These are phyloP conservation scores for Termitomyces sp. DNA, from an alignment of 1,284 basidiomycete species.

Conservation along the genomic window DNA sequence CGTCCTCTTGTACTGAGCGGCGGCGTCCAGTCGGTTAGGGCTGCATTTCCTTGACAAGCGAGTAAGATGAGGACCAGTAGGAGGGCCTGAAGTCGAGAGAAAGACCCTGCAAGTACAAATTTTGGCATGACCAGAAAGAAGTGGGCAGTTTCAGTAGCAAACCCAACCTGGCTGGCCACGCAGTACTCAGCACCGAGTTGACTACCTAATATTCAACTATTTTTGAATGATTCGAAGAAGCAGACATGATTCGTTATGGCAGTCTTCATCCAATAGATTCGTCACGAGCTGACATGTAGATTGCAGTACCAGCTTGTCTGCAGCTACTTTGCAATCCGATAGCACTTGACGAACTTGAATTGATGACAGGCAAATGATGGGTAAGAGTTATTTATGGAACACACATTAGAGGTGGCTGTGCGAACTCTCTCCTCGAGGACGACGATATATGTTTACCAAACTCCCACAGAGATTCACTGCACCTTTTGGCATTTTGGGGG, in stretches of 20 bases:
- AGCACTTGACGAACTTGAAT: neutral
- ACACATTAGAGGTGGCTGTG: slow-evolving; percentile 7
- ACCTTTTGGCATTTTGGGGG: slow-evolving; percentile 77
- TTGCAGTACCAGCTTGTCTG: neutral
- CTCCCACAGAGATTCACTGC: slow-evolving; percentile 66
- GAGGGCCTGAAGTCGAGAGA: neutral
- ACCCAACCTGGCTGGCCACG: neutral
- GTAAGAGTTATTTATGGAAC: neutral
- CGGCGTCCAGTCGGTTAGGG: slow-evolving; percentile 10
- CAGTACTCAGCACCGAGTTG: neutral
- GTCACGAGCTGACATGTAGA: neutral
- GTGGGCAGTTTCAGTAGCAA: neutral
- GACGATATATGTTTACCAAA: slow-evolving; percentile 48
- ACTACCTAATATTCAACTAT: neutral
- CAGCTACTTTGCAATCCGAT: too few species aligned
- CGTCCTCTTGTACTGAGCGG: slow-evolving; percentile 15
- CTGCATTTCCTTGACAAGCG: neutral
- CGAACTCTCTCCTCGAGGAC: neutral
- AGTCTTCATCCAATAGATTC: neutral
- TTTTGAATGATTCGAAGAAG: neutral
- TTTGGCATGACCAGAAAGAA: neutral
- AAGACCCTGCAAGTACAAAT: neutral
- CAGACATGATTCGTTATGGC: neutral
- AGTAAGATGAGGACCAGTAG: neutral
- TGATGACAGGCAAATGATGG: too few species aligned